These are phyloP conservation scores for Starmerella lactis-condensi DNA, from an alignment of 805 yeast genomes.

Conservation along the genomic window DNA sequence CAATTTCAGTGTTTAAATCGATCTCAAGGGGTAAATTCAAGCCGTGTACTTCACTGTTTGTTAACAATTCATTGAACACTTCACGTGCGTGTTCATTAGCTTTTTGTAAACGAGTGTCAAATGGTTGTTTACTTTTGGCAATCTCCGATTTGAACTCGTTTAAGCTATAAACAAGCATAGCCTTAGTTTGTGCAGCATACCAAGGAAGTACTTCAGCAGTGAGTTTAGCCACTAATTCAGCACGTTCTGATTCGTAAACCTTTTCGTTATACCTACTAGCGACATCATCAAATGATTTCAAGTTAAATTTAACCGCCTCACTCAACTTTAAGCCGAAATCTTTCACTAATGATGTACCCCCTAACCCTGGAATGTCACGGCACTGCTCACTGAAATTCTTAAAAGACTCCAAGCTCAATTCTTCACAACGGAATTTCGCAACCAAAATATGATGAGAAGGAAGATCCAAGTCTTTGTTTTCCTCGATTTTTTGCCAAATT, in stretches of 20 bases:
- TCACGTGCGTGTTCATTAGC: constrained; percentile 16
- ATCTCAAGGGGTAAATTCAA: too few species aligned
- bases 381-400: constrained; percentile 28
- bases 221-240: constrained; percentile 31
- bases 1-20: too few species aligned
- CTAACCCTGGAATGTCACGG: constrained; percentile 18
- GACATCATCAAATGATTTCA: constrained; percentile 40
- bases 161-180: constrained; percentile 24
- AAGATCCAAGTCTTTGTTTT: constrained; percentile 80
- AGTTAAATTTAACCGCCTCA: constrained; percentile 29
- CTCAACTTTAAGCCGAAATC: constrained; percentile 24
- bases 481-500: constrained; percentile 88
- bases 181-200: constrained; percentile 27
- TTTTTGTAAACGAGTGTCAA: constrained; percentile 18
- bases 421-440: constrained; percentile 87
- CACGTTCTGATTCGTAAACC: constrained; percentile 50
- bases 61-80: constrained; percentile 20
- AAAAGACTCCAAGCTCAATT: constrained; percentile 43
- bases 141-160: constrained; percentile 15
- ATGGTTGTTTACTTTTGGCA: constrained; percentile 10
- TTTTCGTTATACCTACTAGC: constrained; percentile 58
- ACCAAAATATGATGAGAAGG: constrained; percentile 94
- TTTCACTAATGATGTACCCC: constrained; percentile 11
- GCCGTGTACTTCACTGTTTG: too few species aligned
- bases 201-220: constrained; percentile 27